Conservation (phyloP, 2,329 filamentous ascomycete species). For the Alternaria hordeiaustralica region DNA sequence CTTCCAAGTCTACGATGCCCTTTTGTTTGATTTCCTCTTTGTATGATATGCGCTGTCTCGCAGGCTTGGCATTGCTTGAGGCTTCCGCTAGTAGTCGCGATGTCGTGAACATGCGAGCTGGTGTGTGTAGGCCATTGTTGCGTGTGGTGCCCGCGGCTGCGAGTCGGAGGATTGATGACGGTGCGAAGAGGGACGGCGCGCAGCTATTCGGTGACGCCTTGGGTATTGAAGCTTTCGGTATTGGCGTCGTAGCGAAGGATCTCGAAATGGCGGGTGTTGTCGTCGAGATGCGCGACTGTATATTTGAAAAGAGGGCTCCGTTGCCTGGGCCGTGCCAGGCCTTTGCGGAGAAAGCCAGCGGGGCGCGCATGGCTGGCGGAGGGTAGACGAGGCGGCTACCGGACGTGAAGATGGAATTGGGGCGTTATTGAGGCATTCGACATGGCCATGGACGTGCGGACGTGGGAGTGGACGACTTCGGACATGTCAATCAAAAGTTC, state of each 20-base stretch:
- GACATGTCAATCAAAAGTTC: slow-evolving; percentile 32
- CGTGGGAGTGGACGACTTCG: slow-evolving; percentile 20
- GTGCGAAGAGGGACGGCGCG: slow-evolving; percentile 19
- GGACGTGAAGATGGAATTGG: slow-evolving; percentile 17
- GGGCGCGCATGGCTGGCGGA: slow-evolving; percentile 43
- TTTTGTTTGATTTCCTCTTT: slow-evolving; percentile 49
- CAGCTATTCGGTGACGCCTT: slow-evolving; percentile 7
- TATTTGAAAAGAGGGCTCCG: slow-evolving; percentile 43
- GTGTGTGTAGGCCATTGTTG: slow-evolving; percentile 34
- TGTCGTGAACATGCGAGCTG: slow-evolving; percentile 35
- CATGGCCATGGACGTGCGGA: slow-evolving; percentile 28
- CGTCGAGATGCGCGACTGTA: slow-evolving; percentile 34
- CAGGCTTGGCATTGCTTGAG: slow-evolving; percentile 18
- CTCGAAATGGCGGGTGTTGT: slow-evolving; percentile 23
- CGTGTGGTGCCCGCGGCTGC: slow-evolving; percentile 27
- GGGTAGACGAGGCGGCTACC: slow-evolving; percentile 35
- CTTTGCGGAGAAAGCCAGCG: slow-evolving; percentile 38
- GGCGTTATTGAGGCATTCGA: slow-evolving; percentile 25
- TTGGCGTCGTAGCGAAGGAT: slow-evolving; percentile 21
- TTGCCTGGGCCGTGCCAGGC: slow-evolving; percentile 45
- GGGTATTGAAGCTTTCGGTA: neutral
- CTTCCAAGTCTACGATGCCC: slow-evolving; percentile 44
- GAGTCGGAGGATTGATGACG: slow-evolving; percentile 17
- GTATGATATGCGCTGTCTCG: slow-evolving; percentile 42
- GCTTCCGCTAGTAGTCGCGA: slow-evolving; percentile 38